Percentiles rank a stretch among this genome's conserved stretches.
These are phyloP conservation scores for Chaetomium tenue DNA, from an alignment of 495 filamentous ascomycete species.

Conservation along the genomic window DNA sequence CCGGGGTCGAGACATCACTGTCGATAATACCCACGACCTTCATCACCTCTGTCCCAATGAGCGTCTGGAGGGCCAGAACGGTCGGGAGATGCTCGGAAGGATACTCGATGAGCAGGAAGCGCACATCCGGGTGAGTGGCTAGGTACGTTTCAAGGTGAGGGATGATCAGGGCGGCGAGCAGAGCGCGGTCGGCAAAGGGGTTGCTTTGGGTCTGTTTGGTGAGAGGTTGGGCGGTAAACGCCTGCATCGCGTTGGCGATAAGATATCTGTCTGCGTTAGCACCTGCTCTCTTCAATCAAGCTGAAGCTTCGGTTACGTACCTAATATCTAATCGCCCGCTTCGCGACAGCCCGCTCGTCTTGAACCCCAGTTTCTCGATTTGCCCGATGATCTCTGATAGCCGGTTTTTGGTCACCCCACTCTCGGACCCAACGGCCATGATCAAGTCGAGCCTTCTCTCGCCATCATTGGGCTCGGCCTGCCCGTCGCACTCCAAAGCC, in stretches of 20 bases:
- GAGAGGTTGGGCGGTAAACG: constrained; percentile 46
- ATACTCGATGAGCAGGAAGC: constrained; percentile 50
- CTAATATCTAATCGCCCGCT: constrained; percentile 46
- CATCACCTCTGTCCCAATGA: constrained; percentile 45
- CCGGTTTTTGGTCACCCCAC: constrained; percentile 39
- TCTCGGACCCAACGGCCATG: constrained; percentile 45
- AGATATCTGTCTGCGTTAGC: constrained; percentile 37
- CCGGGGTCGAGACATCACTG: constrained; percentile 26
- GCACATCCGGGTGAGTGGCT: constrained; percentile 37
- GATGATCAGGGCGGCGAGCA: constrained; percentile 47
- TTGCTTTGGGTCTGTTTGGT: constrained; percentile 46
- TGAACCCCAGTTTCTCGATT: constrained; percentile 45
- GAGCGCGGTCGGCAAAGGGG: constrained; percentile 44
- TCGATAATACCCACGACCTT: constrained; percentile 47
- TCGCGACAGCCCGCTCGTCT: constrained; percentile 36
- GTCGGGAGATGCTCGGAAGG: constrained; percentile 47
- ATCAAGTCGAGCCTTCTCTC: constrained; percentile 44
- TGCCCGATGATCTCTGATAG: constrained; percentile 36
- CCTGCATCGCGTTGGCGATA: constrained; percentile 51
- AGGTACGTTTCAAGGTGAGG: constrained; percentile 49
- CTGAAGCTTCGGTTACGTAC: constrained; percentile 29
- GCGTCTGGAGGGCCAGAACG: constrained; percentile 42
- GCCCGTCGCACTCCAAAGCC: constrained; percentile 33
- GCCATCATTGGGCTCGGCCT: constrained; percentile 16
- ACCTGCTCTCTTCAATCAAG: not conserved